Evolutionary conservation across 1,139 yeast species (phyloP), one percentile per base, ranked within the genome.

Genomic region (Debaryomyces sp.): DNA sequence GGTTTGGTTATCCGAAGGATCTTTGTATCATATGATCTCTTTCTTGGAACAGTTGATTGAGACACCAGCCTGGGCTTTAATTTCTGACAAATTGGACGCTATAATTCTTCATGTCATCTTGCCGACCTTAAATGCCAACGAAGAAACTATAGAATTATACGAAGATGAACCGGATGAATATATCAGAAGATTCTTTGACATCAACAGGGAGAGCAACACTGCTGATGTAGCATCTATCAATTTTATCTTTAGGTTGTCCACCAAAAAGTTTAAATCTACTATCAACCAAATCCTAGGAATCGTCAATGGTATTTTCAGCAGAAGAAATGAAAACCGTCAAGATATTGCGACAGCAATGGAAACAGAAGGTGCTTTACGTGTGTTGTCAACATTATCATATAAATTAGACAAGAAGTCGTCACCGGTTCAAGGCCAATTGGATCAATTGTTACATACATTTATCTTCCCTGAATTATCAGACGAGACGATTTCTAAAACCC

Each of bases 161-260:
- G 88, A 86, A 57, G 88, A 82, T 53, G 92, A 87, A 52, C 84
- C 87, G 5, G 89, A 84, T 54, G 92, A 87, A 57, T 87, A 86
- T 59, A 77, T 86, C 34, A 78, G 91, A 69, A 77, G 88, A 55
- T 85, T 71, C 59, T 85, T 84, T 55, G 91, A 85, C 61, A 73
- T 84, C 50, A 84, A 82, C 59, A 84, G 88, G 55, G 96, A 89
- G 54, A 78, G 82, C 34, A 80, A 82, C 43, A 85, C 94, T 10
- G 83, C 96, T 0, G 96, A 89, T 60, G 82, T 83, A 38, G 96
- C 96, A 0, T 86, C 97, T 1, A 81, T 87, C 45, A 87, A 86
- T 64, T 89, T 90, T 56, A 69, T 92, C 43, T 82, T 80, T 62
- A 69, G 73, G 61, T 75, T 70, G 58, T 67, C 73, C 53, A 70